These are phyloP conservation scores for Phytophthora quininea DNA, from an alignment of 352 stramenopile genomes.

Conservation along the genomic window DNA sequence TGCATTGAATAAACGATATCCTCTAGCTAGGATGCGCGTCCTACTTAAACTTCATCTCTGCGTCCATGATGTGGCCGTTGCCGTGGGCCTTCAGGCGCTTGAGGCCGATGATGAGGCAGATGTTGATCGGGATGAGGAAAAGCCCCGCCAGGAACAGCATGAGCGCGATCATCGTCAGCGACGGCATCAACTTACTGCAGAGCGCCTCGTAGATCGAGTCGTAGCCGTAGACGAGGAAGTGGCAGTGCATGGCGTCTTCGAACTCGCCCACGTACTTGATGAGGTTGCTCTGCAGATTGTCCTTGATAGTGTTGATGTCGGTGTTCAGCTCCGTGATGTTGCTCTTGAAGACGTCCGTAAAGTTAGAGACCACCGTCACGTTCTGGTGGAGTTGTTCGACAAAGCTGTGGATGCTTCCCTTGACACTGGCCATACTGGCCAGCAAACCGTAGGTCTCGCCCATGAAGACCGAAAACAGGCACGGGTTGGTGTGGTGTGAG, in stretches of 20 bases:
- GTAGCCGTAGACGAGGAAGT: constrained; percentile 57
- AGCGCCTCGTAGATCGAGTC: constrained; percentile 55
- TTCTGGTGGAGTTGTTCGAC: constrained; percentile 37
- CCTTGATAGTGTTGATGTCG: constrained; percentile 52
- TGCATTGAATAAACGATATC: no score
- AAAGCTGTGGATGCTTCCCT: constrained; percentile 35
- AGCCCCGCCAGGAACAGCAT: constrained; percentile 72
- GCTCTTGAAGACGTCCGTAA: constrained; percentile 44
- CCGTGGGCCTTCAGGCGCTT: constrained; percentile 64
- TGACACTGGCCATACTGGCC: constrained; percentile 15
- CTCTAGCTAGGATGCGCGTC: not conserved
- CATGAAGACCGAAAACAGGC: constrained; percentile 26
- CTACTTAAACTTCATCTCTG: constrained; percentile 72
- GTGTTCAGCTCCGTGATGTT: constrained; percentile 46
- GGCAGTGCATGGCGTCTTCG: constrained; percentile 67
- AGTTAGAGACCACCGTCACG: constrained; percentile 34
- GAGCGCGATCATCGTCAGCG: constrained; percentile 78
- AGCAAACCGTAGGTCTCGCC: constrained; percentile 6
- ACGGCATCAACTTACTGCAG: constrained; percentile 64
- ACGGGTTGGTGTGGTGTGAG: constrained; percentile 1
- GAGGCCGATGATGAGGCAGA: constrained; percentile 72
- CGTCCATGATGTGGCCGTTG: constrained; percentile 64
- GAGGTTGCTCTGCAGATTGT: constrained; percentile 43
- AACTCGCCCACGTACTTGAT: constrained; percentile 66
- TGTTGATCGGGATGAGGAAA: constrained; percentile 69